Evolutionary conservation across 495 filamentous ascomycete genomes (phyloP), one percentile per base, ranked within the genome.

Genomic region (Tetracladium setigerum): DNA sequence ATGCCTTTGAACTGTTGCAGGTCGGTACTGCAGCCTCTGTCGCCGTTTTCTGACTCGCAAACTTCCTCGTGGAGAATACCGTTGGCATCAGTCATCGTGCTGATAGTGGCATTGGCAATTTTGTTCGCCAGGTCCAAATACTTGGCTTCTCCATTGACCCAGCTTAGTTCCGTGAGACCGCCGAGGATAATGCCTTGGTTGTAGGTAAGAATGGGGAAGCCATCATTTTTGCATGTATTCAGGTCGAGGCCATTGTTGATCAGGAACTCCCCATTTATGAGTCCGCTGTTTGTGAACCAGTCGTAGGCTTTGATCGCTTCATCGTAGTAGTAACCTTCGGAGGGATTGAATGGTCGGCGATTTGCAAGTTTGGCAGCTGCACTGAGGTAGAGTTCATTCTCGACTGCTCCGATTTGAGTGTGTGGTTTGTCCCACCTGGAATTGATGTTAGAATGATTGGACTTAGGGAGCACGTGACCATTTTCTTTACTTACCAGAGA

Each of bases 121-220:
- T 58, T 62, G 36, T 70, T 65, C n/a, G 86, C 86, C 1, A 72
- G 61, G 15, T 59, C 54, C 11, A 88, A 66, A 22, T 76, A 72
- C 12, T 68, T 64, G 5, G 32, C 16, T 14, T 55, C 47, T 0
- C 53, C 54, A 7, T 46, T 47, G 0, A 77, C 77, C 47, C 62
- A 67, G 60, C 70, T 64, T 31, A 89, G 67, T 62, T 89, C 84
- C 36, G 82, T 77, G 1, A 89, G 71, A 2, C 74, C 86, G 15
- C 83, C 82, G 14, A 89, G 71, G 38, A 89, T 69, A 30, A 88
- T 81, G 27, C 85, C 86, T 63, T 89, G 85, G 65, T 89, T 91
- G 68, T 91, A 91, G 0, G 82, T 77, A 74, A 77, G 89, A 41
- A 77, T 73, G 4, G 27, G 13, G n/a, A 67, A 67, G 34, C 64